Evolutionary conservation across 768 basidiomycete species (phyloP), one percentile per base, ranked within the genome.

Genomic region (Tylopilus vinaceipallidus): DNA sequence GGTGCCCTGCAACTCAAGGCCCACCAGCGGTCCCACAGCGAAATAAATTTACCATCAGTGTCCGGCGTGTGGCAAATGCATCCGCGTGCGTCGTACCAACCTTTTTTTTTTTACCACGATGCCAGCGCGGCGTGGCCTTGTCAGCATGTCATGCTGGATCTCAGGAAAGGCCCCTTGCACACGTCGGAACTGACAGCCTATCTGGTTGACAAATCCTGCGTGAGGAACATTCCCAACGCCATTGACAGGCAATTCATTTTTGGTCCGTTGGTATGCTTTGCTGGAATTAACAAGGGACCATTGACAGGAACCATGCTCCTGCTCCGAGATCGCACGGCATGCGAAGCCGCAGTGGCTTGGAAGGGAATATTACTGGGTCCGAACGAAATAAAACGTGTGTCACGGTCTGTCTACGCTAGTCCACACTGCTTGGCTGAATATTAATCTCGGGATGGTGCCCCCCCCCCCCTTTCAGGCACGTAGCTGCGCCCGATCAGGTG

Each of bases 161-260:
- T 42, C 33, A n/a, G 45, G 48, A 46, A 48, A 36, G 44, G 29
- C 38, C 33, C 22, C 41, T 11, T 41, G 33, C 17, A 39, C 45
- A n/a, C n/a, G 27, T 29, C 27, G 53, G 54, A 40, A 38, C 46
- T 61, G 43, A 23, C 53, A 29, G 27, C 30, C 27, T 33, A 11
- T 32, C 12, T 34, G 33, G 19, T 41, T 53, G 46, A 44, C 19
- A 32, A 32, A 41, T 27, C 17, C 32, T 30, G 33, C 44, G 50
- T 36, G 52, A 60, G 57, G 49, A 47, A 37, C 57, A 3, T 36
- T 49, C 30, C 29, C 38, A 45, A 14, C 23, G n/a, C n/a, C n/a
- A n/a, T n/a, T n/a, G n/a, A n/a, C n/a, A n/a, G n/a, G n/a, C n/a
- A n/a, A n/a, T n/a, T n/a, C n/a, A n/a, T n/a, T 24, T 48, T 49